Evolutionary conservation across 2,329 filamentous ascomycete genomes (phyloP), one percentile per base, ranked within the genome.

Genomic region (Ceratocystis cacaofunesta): DNA sequence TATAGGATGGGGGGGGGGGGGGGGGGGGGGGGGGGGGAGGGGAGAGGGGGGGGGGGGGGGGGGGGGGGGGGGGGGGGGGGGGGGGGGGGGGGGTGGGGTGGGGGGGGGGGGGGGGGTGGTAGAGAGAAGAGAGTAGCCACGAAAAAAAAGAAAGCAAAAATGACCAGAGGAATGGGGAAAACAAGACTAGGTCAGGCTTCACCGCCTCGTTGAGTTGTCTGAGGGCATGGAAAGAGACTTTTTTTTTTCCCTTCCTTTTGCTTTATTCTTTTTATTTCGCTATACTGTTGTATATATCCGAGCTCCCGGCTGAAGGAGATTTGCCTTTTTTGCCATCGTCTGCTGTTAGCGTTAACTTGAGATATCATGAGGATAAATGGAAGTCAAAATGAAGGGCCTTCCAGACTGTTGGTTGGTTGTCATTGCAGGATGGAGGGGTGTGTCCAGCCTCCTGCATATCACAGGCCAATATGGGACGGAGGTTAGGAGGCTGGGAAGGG

Each of bases 361-460:
- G 52, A 30, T 30, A n/a, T 19, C 52, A 58, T 36, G 28, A 58
- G 25, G 43, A 50, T 30, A 17, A 48, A 62, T 19, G 25, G 43
- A 22, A 44, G 48, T 28, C 44, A 19, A 52, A 64, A 55, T 55
- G 46, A 60, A 61, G 25, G 41, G 3, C 5, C 22, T 36, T 10
- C 64, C 25, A 58, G 30, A 25, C 36, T 10, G 25, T 30, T 48
- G 12, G 41, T 22, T 48, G 12, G 30, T 32, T n/a, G 41, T 25
- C 48, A 44, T 62, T 62, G 7, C n/a, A 62, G 41, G 30, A 30
- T 28, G 28, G 25, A 41, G 41, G 22, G 7, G 7, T 62, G 30
- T 44, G 8, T 48, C 61, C 61, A 62, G 22, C 61, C 61, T 62
- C 61, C 22, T 48, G 41, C 46, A 62, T 62, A 62, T 50, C 61